These are phyloP conservation scores for Brasenia schreberi DNA, from an alignment of 164 flowering plant species.

Conservation along the genomic window DNA sequence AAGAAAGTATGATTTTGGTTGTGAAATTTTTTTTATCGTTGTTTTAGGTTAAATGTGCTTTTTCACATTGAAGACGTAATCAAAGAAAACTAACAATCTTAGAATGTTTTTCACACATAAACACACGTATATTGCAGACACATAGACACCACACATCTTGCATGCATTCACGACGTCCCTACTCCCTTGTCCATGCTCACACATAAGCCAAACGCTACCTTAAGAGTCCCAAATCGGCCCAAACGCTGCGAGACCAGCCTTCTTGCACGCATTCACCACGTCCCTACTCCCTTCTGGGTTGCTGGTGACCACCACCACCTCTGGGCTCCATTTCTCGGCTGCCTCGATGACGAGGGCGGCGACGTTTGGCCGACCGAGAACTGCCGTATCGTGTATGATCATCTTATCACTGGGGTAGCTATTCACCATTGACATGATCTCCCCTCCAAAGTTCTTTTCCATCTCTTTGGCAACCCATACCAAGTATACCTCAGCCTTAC, in stretches of 20 bases:
- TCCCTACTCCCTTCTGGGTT: constrained; percentile 65
- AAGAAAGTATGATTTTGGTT: too few species aligned
- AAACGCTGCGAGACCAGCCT: constrained; percentile 42
- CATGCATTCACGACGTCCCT: neutral
- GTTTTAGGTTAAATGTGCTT: too few species aligned
- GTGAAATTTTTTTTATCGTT: too few species aligned
- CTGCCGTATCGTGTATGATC: constrained; percentile 50
- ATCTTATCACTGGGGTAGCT: constrained; percentile 39
- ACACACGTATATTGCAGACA: too few species aligned
- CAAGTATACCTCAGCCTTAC: constrained; percentile 34
- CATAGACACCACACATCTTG: neutral
- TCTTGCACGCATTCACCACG: constrained; percentile 46
- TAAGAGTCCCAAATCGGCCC: constrained; percentile 73
- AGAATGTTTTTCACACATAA: too few species aligned
- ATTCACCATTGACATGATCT: constrained; percentile 37
- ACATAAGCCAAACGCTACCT: neutral
- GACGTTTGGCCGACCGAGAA: constrained; percentile 46
- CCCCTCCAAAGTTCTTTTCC: constrained; percentile 43
- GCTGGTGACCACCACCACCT: constrained; percentile 55
- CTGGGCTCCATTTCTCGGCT: constrained; percentile 39
- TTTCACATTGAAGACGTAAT: too few species aligned
- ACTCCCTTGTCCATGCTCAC: neutral
- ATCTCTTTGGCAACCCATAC: constrained; percentile 52
- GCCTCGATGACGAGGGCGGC: constrained; percentile 33
- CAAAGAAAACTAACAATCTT: too few species aligned